These are phyloP conservation scores for Aspergillus egyptiacus DNA, from an alignment of 495 filamentous ascomycete genomes.

Conservation along the genomic window DNA sequence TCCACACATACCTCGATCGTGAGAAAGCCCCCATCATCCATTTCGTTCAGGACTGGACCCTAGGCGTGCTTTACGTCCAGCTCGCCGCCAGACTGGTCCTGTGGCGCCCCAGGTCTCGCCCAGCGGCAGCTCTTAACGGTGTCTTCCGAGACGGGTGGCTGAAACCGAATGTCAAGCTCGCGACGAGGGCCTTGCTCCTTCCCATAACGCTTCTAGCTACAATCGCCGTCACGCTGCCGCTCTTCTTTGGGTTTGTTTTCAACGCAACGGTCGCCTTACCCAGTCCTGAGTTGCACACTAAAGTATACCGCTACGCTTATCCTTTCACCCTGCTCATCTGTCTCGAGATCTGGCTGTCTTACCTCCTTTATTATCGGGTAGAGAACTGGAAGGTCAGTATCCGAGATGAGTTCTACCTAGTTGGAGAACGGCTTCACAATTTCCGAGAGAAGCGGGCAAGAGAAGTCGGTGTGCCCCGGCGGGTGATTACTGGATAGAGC, in stretches of 20 bases:
- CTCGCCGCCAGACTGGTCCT: conserved; percentile 69
- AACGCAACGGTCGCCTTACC: conserved; percentile 38
- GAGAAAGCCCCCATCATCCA: conserved; percentile 67
- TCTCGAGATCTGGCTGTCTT: conserved; percentile 34
- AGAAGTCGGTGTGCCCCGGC: conserved; percentile 37
- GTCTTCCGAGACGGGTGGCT: conserved; percentile 76
- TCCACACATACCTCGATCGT: conserved; percentile 69
- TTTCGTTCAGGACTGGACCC: conserved; percentile 87
- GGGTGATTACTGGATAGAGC: conserved; percentile 33
- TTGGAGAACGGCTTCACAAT: conserved; percentile 90
- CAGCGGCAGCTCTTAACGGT: conserved; percentile 65
- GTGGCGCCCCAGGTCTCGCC: conserved; percentile 56
- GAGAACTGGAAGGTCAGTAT: conserved; percentile 77
- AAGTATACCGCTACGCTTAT: conserved; percentile 69
- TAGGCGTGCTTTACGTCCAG: conserved; percentile 88
- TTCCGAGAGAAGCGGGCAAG: conserved; percentile 59
- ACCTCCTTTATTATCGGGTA: conserved; percentile 47
- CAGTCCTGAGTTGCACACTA: conserved; percentile 41
- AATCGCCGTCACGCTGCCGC: conserved; percentile 54
- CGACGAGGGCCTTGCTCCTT: conserved; percentile 77
- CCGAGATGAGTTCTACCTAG: conserved; percentile 90
- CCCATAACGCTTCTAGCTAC: conserved; percentile 57
- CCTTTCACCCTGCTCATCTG: conserved; percentile 50
- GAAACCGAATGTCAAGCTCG: conserved; percentile 67
- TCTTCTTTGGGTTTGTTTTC: conserved; percentile 41